Evolutionary conservation across 345 rosid species (phyloP).

Genomic region (Camelina hispida): DNA sequence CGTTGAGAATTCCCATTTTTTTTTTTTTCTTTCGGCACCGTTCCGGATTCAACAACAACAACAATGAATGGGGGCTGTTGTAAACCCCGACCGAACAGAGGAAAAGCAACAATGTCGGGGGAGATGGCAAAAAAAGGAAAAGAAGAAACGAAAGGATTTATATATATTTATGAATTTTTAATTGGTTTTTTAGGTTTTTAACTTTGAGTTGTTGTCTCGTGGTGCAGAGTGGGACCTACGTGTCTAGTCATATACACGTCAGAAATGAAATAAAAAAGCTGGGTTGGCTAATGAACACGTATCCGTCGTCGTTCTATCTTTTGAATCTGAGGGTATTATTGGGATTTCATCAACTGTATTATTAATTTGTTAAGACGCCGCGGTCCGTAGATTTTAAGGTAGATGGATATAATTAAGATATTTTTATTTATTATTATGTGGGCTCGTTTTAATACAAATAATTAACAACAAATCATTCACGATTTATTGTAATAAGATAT

Average conservation of each 20-base stretch:
- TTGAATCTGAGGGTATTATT: slow-evolving; percentile 9
- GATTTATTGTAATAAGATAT: too few relatives aligned
- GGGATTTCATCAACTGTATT: background rate
- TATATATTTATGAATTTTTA: background rate
- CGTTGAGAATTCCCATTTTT: slow-evolving; percentile 61
- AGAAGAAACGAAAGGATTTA: background rate
- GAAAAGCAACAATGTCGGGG: background rate
- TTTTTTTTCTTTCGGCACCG: background rate
- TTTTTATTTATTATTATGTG: background rate
- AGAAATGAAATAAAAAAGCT: slow-evolving; percentile 1
- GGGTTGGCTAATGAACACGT: slow-evolving; percentile 40
- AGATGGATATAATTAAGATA: slow-evolving; percentile 35
- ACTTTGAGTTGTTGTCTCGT: slow-evolving; percentile 32
- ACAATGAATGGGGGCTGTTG: too few relatives aligned
- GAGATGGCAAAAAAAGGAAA: background rate
- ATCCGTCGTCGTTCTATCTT: slow-evolving; percentile 34
- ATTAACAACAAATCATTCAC: background rate
- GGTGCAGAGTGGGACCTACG: slow-evolving; percentile 37
- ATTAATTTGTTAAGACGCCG: background rate
- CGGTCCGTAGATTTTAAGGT: slow-evolving; percentile 36
- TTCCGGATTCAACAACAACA: background rate
- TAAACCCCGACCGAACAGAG: slow-evolving; percentile 2
- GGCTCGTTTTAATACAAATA: background rate
- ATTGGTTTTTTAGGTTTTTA: background rate
- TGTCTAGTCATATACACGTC: slow-evolving; percentile 48